Base-by-base conservation (phyloP, 2,329 filamentous ascomycete species). In the Hypoxylon sp. region DNA sequence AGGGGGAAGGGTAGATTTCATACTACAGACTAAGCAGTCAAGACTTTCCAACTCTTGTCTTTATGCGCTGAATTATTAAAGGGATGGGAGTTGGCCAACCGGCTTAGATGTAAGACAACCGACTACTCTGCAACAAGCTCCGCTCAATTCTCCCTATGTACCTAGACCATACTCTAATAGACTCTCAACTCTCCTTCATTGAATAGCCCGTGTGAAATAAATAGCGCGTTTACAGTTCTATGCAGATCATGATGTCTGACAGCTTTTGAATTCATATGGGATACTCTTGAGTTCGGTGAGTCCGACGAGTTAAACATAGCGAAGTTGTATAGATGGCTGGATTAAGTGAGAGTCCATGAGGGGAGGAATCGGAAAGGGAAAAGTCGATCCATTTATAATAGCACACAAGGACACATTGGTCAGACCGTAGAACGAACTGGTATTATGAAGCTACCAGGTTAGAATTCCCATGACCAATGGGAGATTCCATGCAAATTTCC, bases 391-490 rank as follows among this genome's bases (percentile, higher is more conserved):
- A 2, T 13, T n/a, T 33, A 31, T n/a, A 10, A 33, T 29, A 35
- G 14, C 46, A 50, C 46, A 50, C 44, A 46, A 50, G 42, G 17
- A 14, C 11, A 51, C 33, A 17, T 22, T 11, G 24, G 35, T 59
- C 54, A 73, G 66, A 70, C 70, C 71, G 73, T 74, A 73, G 68
- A 76, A 74, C 70, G 73, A 77, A 72, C 75, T 77, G 71, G 74
- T 70, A 76, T 75, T 76, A 73, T 72, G 72, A 72, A 76, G 74
- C 75, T 78, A 78, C 75, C 75, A 74, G 75, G 72, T 65, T 67
- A 69, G 65, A 73, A 73, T 73, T 72, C 74, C 72, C 73, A 70
- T 75, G 68, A 72, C 65, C 73, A 44, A 71, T 72, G 73, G 72
- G 75, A 77, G 70, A 72, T 70, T 68, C 73, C 72, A 75, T 76